Base-by-base conservation (phyloP, 1,139 yeast species). In the Sugiyamaella grinbergsii region DNA sequence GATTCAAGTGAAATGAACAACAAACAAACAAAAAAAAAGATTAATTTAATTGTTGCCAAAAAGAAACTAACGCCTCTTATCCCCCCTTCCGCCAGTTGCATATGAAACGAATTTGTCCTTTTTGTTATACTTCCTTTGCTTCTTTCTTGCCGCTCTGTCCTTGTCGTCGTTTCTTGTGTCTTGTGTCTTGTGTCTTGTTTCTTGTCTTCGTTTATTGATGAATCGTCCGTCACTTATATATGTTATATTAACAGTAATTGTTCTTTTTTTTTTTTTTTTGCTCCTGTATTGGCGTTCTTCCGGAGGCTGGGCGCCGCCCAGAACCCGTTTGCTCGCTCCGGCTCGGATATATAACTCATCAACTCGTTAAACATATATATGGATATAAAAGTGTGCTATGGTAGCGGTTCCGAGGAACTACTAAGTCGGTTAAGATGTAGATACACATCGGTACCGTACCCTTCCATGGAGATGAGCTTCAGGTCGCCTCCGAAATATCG, bases 371-470 rank as follows among this genome's bases (percentile, higher is more conserved):
- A 11, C 4, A 23, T n/a, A 18, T 18, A 33, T 24, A 31, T n/a
- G n/a, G n/a, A 18, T 11, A 20, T 23, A 24, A 3, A 13, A 18
- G 11, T 15, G 16, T 13, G 26, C 55, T 57, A 73, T 49, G 71
- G 74, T 41, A 77, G 59, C 1, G 81, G 81, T 63, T 77, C 81
- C 10, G 75, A 68, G 2, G 77, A 72, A 34, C 75, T 68, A 43
- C 78, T 73, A 49, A 78, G 69, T 19, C 81, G 70, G 69, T 88
- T 89, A 66, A 89, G 75, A 70, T 89, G 96, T 62, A 90, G 71
- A 63, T 89, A 90, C 1, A 87, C 96, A 67, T 89, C 96, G 0
- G 96, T 90, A 8, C 97, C 97, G 61, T 88, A 89, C 10, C 96
- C 96, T 69, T 89, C 96, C 95, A 89, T 87, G 34, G 90, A 82